Evolutionary conservation across 345 rosid species (phyloP), one percentile per base, ranked within the genome.

Genomic region (Citrus hindsii): DNA sequence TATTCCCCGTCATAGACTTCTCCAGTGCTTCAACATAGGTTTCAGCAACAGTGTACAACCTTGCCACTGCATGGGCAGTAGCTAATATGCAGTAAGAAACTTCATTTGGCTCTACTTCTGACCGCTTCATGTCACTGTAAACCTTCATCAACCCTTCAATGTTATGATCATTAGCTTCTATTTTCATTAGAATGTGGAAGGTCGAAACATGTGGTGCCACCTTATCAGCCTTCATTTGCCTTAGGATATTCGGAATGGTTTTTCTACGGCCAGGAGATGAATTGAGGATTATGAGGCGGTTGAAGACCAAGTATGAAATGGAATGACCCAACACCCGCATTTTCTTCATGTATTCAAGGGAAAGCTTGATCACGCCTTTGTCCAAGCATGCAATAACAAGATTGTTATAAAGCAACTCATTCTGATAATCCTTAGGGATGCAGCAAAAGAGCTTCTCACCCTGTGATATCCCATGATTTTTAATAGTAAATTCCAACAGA

Each of bases 301-400:
- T 93, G 85, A 91, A 92, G 69, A 94, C 85, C 87, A 94, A 83
- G 84, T 89, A 79, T 0, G 98, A 94, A 19, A 95, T 89, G 53
- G 93, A 83, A 66, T 78, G 84, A 74, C 94, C 93, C 35, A 92
- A 80, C 82, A 90, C 97, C 83, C 98, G 89, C 94, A 94, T 92
- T 87, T 92, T 96, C 93, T 92, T 92, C 98, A 94, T 92, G 88
- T 91, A 96, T 16, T 72, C 92, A 18, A 94, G 89, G 3, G 99
- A 86, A 73, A 92, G 93, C 88, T 86, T 89, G 56, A 91, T 80
- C 42, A 85, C 82, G 37, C 97, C 94, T 80, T 94, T 90, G 76
- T 82, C 97, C 87, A 96, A 85, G 88, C 97, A 91, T 9, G 94
- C 89, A 59, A 96, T 90, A 67, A 91, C 95, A 27, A 94, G 93